Base-by-base conservation (phyloP, 2,329 filamentous ascomycete species). In the Ceratocystis huliohia region DNA sequence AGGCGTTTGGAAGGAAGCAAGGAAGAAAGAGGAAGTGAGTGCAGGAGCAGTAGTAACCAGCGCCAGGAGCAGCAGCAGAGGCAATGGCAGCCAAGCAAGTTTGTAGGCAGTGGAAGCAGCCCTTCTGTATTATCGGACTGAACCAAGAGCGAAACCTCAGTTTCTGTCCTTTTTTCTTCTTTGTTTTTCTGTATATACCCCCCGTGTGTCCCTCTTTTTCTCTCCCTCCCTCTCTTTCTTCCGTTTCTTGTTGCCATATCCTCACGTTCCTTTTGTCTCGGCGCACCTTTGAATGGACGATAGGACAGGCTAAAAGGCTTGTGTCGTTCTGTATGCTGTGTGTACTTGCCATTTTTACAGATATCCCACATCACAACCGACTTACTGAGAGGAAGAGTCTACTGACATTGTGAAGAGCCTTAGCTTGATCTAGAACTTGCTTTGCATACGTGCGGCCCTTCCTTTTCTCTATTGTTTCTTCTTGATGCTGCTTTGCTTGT, bases 111-210 rank as follows among this genome's bases (percentile, higher is more conserved):
- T 20, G 25, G 44, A 45, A 48, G 33, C 20, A 30, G 5, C 37
- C 20, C 13, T 37, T 13, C 37, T 48, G 61, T 45, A 63, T 25
- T 45, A 46, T 63, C 41, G 25, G 41, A 28, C 37, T 28, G 41
- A 45, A 63, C 48, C 37, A 33, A 28, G 61, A 46, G 20, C 33
- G 61, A 63, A 63, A 63, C 61, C 22, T 63, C 44, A 28, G 33
- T 62, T 62, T 62, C 20, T 37, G 15, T n/a, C 15, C 20, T 63
- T n/a, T 46, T 17, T 48, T 28, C 15, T 48, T 63, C 28, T 28
- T 41, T 61, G 8, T 61, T 25, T 62, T 63, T 28, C 46, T 45
- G 20, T 63, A 37, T 59, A 59, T 59, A 59, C 28, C 56, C 56
- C 28, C 56, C 56, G 28, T 59, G 28, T 59, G 56, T 59, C 56